These are phyloP conservation scores for Pythium insidiosum DNA, from an alignment of 352 stramenopile species.

Conservation along the genomic window DNA sequence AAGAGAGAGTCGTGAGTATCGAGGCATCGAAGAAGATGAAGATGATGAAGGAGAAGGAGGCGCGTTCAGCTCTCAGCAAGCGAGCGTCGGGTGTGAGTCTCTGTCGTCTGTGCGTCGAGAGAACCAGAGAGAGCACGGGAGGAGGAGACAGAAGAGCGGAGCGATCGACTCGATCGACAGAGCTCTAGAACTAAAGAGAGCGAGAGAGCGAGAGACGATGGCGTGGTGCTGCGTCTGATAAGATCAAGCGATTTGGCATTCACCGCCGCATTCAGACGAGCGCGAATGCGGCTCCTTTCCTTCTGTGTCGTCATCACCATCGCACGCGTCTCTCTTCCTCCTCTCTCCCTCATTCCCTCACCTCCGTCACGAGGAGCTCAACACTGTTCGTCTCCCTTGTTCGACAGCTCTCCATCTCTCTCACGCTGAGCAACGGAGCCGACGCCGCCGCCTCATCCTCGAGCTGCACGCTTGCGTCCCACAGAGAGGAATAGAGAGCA, in stretches of 20 bases:
- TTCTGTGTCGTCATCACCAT: not conserved
- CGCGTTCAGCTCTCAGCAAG: no score
- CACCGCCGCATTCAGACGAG: constrained; percentile 16
- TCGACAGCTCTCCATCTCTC: not conserved
- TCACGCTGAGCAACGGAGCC: not conserved
- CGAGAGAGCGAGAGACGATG: not conserved
- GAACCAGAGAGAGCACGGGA: no score
- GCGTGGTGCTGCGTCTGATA: no score
- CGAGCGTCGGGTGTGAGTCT: no score
- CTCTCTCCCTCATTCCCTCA: no score
- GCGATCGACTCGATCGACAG: not conserved
- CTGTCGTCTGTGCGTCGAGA: no score
- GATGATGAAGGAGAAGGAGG: no score
- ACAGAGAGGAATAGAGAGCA: no score
- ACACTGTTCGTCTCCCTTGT: no score
- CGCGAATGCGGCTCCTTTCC: constrained; percentile 24
- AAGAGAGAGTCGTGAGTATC: constrained; percentile 3
- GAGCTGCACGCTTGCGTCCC: not conserved
- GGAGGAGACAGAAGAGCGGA: no score
- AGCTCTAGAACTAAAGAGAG: not conserved
- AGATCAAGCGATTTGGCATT: constrained; percentile 89
- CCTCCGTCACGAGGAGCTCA: no score
- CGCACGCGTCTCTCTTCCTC: not conserved
- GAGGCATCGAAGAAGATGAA: no score
- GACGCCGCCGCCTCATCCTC: not conserved